These are phyloP conservation scores for Vitis hybrid DNA, from an alignment of 177 flowering plant genomes.

Conservation along the genomic window DNA sequence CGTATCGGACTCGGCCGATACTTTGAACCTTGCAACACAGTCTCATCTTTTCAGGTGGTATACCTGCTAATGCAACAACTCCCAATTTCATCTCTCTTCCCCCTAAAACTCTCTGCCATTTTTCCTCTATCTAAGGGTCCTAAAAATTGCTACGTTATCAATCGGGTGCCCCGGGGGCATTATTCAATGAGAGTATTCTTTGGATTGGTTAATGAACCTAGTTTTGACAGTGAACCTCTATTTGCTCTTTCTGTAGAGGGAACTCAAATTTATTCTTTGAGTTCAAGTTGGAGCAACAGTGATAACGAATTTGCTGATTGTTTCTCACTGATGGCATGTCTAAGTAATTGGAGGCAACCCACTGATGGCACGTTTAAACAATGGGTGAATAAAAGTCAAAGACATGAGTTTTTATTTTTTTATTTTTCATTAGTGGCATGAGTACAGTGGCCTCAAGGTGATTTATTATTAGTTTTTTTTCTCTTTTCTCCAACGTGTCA, in stretches of 20 bases:
- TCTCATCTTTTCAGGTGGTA: slow-evolving; percentile 75
- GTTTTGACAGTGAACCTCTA: slow-evolving; percentile 67
- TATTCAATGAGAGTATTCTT: slow-evolving; percentile 79
- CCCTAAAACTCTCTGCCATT: slow-evolving; percentile 64
- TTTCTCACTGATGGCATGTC: slow-evolving; percentile 52
- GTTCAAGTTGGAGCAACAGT: slow-evolving; percentile 74
- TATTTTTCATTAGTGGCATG: no score
- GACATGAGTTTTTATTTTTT: no score
- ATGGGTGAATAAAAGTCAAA: no score
- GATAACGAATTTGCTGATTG: slow-evolving; percentile 80
- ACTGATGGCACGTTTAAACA: slow-evolving; percentile 31
- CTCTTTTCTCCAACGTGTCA: no score
- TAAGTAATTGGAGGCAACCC: no score
- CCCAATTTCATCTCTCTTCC: slow-evolving; percentile 69
- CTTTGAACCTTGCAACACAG: slow-evolving; percentile 12
- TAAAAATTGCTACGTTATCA: slow-evolving; percentile 75
- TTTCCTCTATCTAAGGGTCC: slow-evolving; percentile 92
- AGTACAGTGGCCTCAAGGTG: no score
- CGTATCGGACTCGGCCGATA: no score
- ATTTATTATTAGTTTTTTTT: no score
- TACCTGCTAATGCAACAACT: slow-evolving; percentile 44
- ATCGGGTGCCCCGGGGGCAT: slow-evolving; percentile 72
- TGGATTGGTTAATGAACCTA: slow-evolving; percentile 56
- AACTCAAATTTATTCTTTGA: slow-evolving; percentile 66
- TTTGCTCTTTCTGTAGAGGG: slow-evolving; percentile 93